These are phyloP conservation scores for Leucogyrophana mollusca DNA, from an alignment of 768 basidiomycete genomes.

Conservation along the genomic window DNA sequence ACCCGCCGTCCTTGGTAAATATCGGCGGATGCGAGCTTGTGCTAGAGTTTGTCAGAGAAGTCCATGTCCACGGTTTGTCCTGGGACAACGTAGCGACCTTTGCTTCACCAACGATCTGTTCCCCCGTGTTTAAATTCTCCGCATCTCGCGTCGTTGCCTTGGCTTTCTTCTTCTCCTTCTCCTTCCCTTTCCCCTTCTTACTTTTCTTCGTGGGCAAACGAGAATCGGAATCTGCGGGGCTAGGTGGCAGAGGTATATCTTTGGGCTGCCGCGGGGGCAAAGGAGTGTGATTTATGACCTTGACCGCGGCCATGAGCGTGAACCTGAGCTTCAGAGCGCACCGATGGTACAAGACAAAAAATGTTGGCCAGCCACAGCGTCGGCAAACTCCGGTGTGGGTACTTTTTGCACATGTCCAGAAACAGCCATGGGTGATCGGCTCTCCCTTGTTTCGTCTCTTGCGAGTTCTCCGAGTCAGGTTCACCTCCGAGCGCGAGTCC, in stretches of 20 bases:
- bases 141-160: conserved; percentile 20
- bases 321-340: neutral
- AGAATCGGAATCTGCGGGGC: conserved; percentile 16
- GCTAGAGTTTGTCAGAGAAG: conserved; percentile 65
- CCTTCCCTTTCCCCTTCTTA: conserved; percentile 39
- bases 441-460: too few relatives aligned
- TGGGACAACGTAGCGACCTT: conserved; percentile 19
- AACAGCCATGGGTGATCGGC: too few relatives aligned
- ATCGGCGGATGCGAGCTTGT: conserved; percentile 66
- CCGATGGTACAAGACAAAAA: conserved; percentile 3
- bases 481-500: too few relatives aligned
- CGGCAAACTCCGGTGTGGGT: conserved; percentile 8
- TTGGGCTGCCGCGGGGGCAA: conserved; percentile 34
- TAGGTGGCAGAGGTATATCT: conserved; percentile 32
- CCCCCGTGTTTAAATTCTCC: conserved; percentile 12
- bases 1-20: conserved; percentile 91
- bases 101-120: conserved; percentile 3
- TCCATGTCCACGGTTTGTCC: conserved; percentile 57
- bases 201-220: conserved; percentile 20
- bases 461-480: too few relatives aligned
- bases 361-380: conserved; percentile 4
- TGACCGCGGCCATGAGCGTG: conserved; percentile 13
- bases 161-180: conserved; percentile 46
- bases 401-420: too few relatives aligned
- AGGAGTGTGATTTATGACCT: conserved; percentile 14